Percentiles rank a stretch among this genome's conserved stretches.
Conservation (phyloP, 1,284 basidiomycete genomes). For the Golubevia sp. region DNA sequence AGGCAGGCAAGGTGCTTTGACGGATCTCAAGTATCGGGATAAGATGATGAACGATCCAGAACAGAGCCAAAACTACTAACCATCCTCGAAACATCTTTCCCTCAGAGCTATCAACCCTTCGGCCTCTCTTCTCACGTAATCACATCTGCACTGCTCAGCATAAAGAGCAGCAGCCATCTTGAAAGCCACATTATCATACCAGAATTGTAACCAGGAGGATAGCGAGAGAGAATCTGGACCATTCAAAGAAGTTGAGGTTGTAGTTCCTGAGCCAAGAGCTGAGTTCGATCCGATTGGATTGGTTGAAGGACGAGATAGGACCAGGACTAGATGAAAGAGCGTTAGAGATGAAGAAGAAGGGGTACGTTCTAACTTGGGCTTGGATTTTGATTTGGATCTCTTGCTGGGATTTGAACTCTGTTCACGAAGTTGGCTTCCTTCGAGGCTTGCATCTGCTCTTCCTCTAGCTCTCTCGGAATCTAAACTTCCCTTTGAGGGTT, state of each 20-base stretch:
- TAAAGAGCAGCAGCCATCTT: slow-evolving; percentile 57
- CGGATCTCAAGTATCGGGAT: neutral
- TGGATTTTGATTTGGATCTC: too few relatives aligned
- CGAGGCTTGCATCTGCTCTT: too few relatives aligned
- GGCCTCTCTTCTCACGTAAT: slow-evolving; percentile 39
- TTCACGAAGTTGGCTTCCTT: neutral
- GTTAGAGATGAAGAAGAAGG: slow-evolving; percentile 11
- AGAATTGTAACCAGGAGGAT: slow-evolving; percentile 41
- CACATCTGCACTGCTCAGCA: slow-evolving; percentile 34
- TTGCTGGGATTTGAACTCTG: neutral
- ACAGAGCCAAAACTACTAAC: slow-evolving; percentile 6
- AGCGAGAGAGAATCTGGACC: neutral
- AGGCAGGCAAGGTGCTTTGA: too few relatives aligned
- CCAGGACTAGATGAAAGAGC: slow-evolving; percentile 53
- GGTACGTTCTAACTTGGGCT: too few relatives aligned
- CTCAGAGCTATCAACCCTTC: slow-evolving; percentile 33
- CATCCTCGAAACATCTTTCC: slow-evolving; percentile 42
- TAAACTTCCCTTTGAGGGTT: too few relatives aligned
- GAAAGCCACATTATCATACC: slow-evolving; percentile 55
- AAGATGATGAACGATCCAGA: slow-evolving; percentile 2
- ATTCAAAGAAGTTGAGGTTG: too few relatives aligned
- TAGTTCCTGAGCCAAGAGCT: too few relatives aligned
- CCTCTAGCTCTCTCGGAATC: too few relatives aligned
- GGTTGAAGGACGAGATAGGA: slow-evolving; percentile 7
- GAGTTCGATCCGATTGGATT: too few relatives aligned